These are phyloP conservation scores for Jacaranda copaia DNA, from an alignment of 257 asterid species.

Conservation along the genomic window DNA sequence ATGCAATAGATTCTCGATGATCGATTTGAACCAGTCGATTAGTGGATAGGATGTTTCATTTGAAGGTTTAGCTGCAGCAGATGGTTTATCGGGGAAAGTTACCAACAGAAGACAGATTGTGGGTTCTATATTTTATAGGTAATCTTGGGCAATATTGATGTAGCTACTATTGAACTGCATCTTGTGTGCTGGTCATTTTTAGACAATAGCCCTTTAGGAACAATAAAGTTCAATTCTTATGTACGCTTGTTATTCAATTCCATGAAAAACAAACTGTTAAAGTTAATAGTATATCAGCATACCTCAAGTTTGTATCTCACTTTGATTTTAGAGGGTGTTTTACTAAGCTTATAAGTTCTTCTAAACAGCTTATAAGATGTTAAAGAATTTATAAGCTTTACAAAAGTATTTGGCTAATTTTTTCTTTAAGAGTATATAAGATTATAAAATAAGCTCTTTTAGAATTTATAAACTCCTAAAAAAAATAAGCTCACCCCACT, in stretches of 20 bases:
- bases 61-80: constrained; percentile 6
- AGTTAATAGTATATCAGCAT: not conserved
- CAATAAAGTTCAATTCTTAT: constrained; percentile 42
- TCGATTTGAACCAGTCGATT: not conserved
- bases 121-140: constrained; percentile 41
- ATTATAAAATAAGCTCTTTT: no score
- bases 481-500: no score
- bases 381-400: no score
- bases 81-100: constrained; percentile 22
- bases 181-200: constrained; percentile 44
- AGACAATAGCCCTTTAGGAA: constrained; percentile 40
- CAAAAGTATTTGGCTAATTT: no score
- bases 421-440: no score
- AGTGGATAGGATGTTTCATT: not conserved
- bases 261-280: constrained; percentile 27
- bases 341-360: no score
- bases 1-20: constrained; percentile 16
- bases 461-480: no score
- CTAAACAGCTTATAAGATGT: no score
- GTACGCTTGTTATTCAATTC: constrained; percentile 39
- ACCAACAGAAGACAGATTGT: constrained; percentile 1
- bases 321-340: no score
- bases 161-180: constrained; percentile 31
- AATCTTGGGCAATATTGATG: constrained; percentile 36
- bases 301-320: no score